phyloP scores from a whole-genome alignment of 2,329 filamentous ascomycete genomes.

The Trematosphaeria pertusa region DNA sequence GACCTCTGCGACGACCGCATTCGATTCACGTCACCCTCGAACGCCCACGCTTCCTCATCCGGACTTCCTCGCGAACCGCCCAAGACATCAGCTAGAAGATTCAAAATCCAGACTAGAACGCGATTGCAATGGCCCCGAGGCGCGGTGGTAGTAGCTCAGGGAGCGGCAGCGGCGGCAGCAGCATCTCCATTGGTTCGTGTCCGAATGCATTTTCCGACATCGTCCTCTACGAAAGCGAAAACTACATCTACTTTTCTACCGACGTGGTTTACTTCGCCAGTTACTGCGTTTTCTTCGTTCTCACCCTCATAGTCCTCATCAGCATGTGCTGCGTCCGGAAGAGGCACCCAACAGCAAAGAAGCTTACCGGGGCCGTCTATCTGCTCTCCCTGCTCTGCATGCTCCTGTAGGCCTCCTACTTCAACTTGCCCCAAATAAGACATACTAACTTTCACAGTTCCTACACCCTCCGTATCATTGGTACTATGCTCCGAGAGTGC shows the following conservation, averaged over 20 bases:
- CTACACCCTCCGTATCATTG: conserved; percentile 17
- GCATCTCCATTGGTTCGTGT: conserved; percentile 15
- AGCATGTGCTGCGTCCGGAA: conserved; percentile 25
- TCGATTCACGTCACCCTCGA: neutral
- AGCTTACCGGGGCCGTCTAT: conserved; percentile 27
- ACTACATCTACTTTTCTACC: conserved; percentile 3
- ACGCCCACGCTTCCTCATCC: neutral
- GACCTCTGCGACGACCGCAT: neutral
- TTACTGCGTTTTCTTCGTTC: conserved; percentile 22
- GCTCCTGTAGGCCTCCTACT: conserved; percentile 25
- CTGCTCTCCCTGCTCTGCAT: conserved; percentile 16
- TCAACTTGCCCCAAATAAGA: neutral
- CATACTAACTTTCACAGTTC: conserved; percentile 20
- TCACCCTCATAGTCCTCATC: conserved; percentile 27
- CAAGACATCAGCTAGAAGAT: neutral
- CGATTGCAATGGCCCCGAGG: conserved; percentile 30
- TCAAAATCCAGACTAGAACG: neutral
- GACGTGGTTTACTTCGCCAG: conserved; percentile 21
- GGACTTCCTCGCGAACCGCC: neutral
- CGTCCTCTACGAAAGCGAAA: no score
- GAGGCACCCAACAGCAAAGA: conserved; percentile 25
- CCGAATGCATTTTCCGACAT: conserved; percentile 29
- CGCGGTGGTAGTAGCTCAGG: no score
- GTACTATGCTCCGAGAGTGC: conserved; percentile 24
- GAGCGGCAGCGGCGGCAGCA: conserved; percentile 8